phyloP scores from a whole-genome alignment of 495 filamentous ascomycete genomes.

The Podospora pseudocomata region DNA sequence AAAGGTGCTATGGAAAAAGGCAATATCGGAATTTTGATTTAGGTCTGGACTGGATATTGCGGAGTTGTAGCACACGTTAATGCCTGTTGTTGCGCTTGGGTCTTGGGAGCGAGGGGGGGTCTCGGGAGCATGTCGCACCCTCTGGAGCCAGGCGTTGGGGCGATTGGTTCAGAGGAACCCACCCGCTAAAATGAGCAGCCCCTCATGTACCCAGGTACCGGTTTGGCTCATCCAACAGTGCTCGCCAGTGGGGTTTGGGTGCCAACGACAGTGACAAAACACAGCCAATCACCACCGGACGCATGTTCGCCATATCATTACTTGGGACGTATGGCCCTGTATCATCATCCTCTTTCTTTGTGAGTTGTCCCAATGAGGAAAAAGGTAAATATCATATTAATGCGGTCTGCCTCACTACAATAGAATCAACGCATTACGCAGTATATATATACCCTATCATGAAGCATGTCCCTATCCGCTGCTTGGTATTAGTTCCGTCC shows the following conservation, averaged over 20 bases:
- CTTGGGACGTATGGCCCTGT: neutral
- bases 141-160: neutral
- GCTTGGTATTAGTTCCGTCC: too few relatives aligned
- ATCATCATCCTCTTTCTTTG: neutral
- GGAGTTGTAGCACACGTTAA: conserved; percentile 10
- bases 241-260: conserved; percentile 17
- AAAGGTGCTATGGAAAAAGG: neutral
- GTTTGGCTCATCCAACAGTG: neutral
- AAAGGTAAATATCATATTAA: neutral
- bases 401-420: neutral
- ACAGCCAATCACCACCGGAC: conserved; percentile 17
- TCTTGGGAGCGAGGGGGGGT: neutral
- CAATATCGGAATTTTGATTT: conserved; percentile 12
- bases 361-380: neutral
- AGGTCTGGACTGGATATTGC: conserved; percentile 13
- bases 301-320: conserved; percentile 15
- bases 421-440: neutral
- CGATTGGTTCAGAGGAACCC: conserved; percentile 20
- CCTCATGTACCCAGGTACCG: neutral
- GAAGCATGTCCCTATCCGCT: neutral
- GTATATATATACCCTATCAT: neutral
- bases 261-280: conserved; percentile 1
- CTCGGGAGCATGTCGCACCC: neutral
- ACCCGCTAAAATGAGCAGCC: conserved; percentile 14
- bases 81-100: conserved; percentile 18